Percentiles rank a stretch among this genome's conserved stretches.
phyloP scores from a whole-genome alignment of 2,329 filamentous ascomycete species.

The Torrubiellomyces zombiae region DNA sequence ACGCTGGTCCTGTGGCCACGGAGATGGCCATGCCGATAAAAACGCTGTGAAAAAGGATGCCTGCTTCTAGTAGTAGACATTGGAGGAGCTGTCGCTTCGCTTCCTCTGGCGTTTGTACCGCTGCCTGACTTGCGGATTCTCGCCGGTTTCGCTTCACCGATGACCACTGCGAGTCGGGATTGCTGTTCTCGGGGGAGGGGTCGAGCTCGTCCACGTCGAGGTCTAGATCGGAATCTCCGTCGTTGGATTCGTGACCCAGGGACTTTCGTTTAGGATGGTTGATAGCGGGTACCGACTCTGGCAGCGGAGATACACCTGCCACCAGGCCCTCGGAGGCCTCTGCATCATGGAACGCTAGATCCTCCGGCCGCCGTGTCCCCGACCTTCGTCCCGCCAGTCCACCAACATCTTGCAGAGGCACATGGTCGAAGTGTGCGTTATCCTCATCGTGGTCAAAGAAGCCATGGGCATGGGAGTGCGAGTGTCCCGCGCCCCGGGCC shows the following conservation, averaged over 20 bases:
- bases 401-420: conserved; percentile 6
- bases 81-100: conserved; percentile 55
- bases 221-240: conserved; percentile 39
- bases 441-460: conserved; percentile 34
- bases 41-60: conserved; percentile 70
- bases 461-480: conserved; percentile 35
- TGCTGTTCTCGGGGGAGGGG: conserved; percentile 15
- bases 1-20: conserved; percentile 63
- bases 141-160: conserved; percentile 12
- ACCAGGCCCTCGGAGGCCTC: conserved; percentile 39
- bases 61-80: conserved; percentile 64
- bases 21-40: conserved; percentile 81
- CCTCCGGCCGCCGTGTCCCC: conserved; percentile 23
- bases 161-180: conserved; percentile 13
- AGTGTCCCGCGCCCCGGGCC: conserved; percentile 45
- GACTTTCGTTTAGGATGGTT: conserved; percentile 10
- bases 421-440: conserved; percentile 15
- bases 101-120: conserved; percentile 30
- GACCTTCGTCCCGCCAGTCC: conserved; percentile 21
- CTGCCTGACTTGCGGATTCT: conserved; percentile 5
- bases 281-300: conserved; percentile 30
- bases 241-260: conserved; percentile 17
- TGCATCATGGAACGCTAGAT: conserved; percentile 34
- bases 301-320: conserved; percentile 39
- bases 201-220: conserved; percentile 46